These are phyloP conservation scores for Globisporangium apiculatum DNA, from an alignment of 352 stramenopile species.

Conservation along the genomic window DNA sequence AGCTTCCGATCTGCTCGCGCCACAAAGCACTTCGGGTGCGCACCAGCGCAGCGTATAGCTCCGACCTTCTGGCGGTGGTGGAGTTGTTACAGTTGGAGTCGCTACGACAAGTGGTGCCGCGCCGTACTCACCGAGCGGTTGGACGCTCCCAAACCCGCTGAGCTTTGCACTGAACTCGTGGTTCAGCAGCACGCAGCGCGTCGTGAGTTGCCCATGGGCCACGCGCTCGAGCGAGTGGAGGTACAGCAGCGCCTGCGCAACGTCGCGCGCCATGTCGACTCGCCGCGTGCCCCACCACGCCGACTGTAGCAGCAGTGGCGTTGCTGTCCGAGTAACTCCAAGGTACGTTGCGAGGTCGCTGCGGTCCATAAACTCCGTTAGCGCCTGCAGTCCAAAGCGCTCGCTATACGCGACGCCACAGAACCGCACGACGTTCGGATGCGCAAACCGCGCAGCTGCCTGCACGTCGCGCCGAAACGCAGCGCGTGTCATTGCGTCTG, in stretches of 20 bases:
- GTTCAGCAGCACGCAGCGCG: slow-evolving; percentile 22
- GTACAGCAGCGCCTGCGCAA: slow-evolving; percentile 20
- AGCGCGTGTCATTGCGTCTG: slow-evolving; percentile 15
- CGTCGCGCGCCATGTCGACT: slow-evolving; percentile 15
- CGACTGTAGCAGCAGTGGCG: slow-evolving; percentile 2
- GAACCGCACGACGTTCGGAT: slow-evolving; percentile 21
- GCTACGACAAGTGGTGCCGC: too few species aligned
- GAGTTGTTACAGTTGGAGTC: too few species aligned
- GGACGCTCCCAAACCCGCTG: slow-evolving; percentile 9
- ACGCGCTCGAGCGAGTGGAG: slow-evolving; percentile 22
- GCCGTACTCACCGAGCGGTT: slow-evolving; percentile 9
- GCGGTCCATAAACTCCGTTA: slow-evolving; percentile 25
- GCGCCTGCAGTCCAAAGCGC: slow-evolving; percentile 9
- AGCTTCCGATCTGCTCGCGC: slow-evolving; percentile 15
- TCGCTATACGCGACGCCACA: slow-evolving; percentile 16
- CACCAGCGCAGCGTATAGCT: slow-evolving; percentile 10
- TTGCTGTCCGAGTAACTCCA: slow-evolving; percentile 4
- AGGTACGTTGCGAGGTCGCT: slow-evolving; percentile 17
- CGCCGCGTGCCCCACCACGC: slow-evolving; percentile 12
- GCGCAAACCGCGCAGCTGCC: slow-evolving; percentile 10
- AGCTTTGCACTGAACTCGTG: slow-evolving; percentile 19
- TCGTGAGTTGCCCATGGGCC: slow-evolving; percentile 42
- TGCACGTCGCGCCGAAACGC: slow-evolving; percentile 16
- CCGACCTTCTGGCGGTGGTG: too few species aligned
- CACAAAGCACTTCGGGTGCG: slow-evolving; percentile 18